A percentile compares a stretch with the other conserved stretches of the same genome.
These are phyloP conservation scores for Saturnispora galanensis DNA, from an alignment of 805 yeast genomes.

Conservation along the genomic window DNA sequence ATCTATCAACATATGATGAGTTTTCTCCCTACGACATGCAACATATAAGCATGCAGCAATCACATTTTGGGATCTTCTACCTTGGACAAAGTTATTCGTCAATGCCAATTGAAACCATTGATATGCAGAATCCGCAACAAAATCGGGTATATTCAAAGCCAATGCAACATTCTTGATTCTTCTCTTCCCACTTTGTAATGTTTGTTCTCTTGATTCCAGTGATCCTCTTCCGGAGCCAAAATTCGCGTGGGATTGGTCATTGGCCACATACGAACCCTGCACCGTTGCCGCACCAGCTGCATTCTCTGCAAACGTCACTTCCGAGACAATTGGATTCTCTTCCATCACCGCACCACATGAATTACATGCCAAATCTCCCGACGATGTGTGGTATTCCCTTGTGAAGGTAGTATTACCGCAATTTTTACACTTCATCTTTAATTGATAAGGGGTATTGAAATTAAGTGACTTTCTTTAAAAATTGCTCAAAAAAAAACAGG, in stretches of 20 bases:
- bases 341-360: conserved; percentile 82
- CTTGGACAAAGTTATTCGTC: conserved; percentile 85
- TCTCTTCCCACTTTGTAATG: conserved; percentile 72
- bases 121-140: conserved; percentile 74
- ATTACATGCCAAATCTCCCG: conserved; percentile 72
- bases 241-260: conserved; percentile 71
- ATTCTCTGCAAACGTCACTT: conserved; percentile 88
- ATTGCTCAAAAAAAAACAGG: too few species aligned
- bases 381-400: conserved; percentile 45
- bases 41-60: conserved; percentile 90
- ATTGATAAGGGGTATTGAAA: too few species aligned
- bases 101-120: conserved; percentile 87
- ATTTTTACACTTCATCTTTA: conserved; percentile 22
- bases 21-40: conserved; percentile 84
- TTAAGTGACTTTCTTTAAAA: too few species aligned
- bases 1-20: conserved; percentile 94
- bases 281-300: conserved; percentile 92
- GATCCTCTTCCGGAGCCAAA: conserved; percentile 65
- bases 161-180: conserved; percentile 73
- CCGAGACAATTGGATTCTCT: conserved; percentile 91
- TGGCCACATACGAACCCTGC: conserved; percentile 87
- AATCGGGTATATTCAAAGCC: conserved; percentile 72
- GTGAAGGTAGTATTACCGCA: conserved; percentile 48
- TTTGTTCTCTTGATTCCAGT: conserved; percentile 81
- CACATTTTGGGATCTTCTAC: conserved; percentile 92